Percentiles rank a stretch among this genome's conserved stretches.
Evolutionary conservation across 768 basidiomycete species (phyloP).

Genomic region (Pleurotus platypus): DNA sequence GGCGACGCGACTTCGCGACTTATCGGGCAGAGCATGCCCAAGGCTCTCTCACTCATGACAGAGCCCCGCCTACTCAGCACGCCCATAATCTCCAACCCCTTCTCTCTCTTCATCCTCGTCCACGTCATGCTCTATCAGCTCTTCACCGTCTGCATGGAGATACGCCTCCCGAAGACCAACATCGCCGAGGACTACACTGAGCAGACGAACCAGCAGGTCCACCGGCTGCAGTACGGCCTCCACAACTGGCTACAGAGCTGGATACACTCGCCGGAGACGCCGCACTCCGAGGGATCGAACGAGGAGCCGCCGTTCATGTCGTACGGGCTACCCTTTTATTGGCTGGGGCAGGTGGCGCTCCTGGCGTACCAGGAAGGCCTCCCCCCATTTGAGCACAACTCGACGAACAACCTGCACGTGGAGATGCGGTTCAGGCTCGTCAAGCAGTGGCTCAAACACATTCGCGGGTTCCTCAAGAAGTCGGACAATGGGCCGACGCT

Average conservation of each 20-base stretch:
- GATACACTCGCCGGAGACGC: constrained; percentile 34
- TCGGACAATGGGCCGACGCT: constrained; percentile 40
- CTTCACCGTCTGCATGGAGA: constrained; percentile 34
- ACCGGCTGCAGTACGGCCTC: constrained; percentile 43
- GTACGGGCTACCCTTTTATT: constrained; percentile 56
- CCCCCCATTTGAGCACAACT: constrained; percentile 12
- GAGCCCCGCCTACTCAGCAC: constrained; percentile 25
- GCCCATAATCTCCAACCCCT: constrained; percentile 32
- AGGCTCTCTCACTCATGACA: constrained; percentile 28
- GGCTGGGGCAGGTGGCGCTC: constrained; percentile 57
- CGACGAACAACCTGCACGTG: constrained; percentile 13
- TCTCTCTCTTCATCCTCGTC: constrained; percentile 41
- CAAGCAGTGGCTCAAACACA: constrained; percentile 48
- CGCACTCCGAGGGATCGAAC: constrained; percentile 20
- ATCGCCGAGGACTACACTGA: constrained; percentile 13
- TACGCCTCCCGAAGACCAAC: constrained; percentile 7
- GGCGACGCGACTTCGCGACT: constrained; percentile 32
- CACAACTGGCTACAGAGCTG: constrained; percentile 62
- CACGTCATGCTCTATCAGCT: constrained; percentile 27
- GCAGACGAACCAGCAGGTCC: constrained; percentile 18
- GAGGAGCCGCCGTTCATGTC: constrained; percentile 35
- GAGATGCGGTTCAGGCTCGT: constrained; percentile 43
- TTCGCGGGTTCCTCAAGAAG: constrained; percentile 40
- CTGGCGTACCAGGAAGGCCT: constrained; percentile 48
- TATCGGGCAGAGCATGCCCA: constrained; percentile 34